Evolutionary conservation across 257 asterid species (phyloP), one percentile per base, ranked within the genome.

Genomic region (Thymus quinquecostatus): DNA sequence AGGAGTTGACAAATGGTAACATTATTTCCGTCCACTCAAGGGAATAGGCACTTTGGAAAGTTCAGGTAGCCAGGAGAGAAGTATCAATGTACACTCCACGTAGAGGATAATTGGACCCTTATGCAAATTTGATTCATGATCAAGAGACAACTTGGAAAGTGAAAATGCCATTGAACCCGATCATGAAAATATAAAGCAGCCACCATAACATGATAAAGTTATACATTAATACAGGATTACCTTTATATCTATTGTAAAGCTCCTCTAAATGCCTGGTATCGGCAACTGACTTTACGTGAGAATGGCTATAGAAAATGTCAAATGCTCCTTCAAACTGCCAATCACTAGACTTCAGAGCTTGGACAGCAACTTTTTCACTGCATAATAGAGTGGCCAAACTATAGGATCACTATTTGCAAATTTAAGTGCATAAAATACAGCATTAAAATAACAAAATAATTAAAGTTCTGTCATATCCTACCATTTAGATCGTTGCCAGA

Each of bases 311-410:
- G 82, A 89, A 95, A 59, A 86, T 69, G 73, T 95, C 97, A 70
- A 95, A 95, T 60, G 99, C 99, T 79, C 98, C 98, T 82, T 95
- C 99, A 75, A 92, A 88, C 74, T 90, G 95, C 98, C 98, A 95
- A 70, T 90, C 98, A 77, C 98, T 84, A 69, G 94, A 77, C 83
- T 95, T 95, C 78, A 95, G 75, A 72, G 97, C 84, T 81, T 92
- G 98, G 84, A 86, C 79, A 54, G 98, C 91, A 70, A 83, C 80
- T 78, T 95, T 95, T 75, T 95, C 99, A 82, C 99, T 95, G 89
- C 75, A 80, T 69, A 40, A 55, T 47, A 71, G 49, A 70, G 73
- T 73, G 68, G 40, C 44, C 64, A 74, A 70, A 72, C 66, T 32
- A 12, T 60, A 65, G 8, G 49, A 34, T 71, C 63, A 40, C 60